Base-by-base conservation (phyloP, 2,329 filamentous ascomycete species). In the Cladophialophora bantiana region DNA sequence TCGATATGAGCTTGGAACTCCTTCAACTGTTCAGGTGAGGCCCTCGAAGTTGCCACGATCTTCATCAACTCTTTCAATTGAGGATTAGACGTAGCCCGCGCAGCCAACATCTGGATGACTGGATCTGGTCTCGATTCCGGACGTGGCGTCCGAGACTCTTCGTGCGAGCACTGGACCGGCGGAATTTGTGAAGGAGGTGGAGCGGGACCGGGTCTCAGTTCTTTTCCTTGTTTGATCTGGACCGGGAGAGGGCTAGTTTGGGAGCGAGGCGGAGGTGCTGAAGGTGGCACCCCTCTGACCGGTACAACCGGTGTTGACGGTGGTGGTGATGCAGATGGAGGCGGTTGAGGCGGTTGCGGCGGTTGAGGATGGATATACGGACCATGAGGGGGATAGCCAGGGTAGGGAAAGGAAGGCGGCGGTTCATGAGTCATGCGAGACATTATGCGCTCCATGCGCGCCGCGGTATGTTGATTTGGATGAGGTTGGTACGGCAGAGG, bases 41-140 rank as follows among this genome's bases (percentile, higher is more conserved):
- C 82, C 69, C 82, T 78, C 64, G 81, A 83, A 5, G 81, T 81
- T 3, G 82, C 82, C 32, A 84, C 82, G 15, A 84, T 77, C 66
- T 81, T 78, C 82, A 84, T 84, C 70, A 84, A 71, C 4, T 81
- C 80, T 69, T 84, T 84, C 40, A 84, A 72, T 56, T 82, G 79
- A 4, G 79, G 80, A 67, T 84, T 81, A 9, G 81, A 78, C 4
- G 82, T 82, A 31, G 82, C 82, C 68, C 81, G 77, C 7, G 81
- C 83, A n/a, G 82, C 82, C 56, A 84, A 75, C 81, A 83, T 83
- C 65, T 83, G 82, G 68, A 84, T 84, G 40, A 84, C 82, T 7
- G 82, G 82, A 66, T 84, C 82, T 9, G 80, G 56, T 52, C 32
- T 65, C 35, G 54, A 62, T 7, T 42, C 26, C 34, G 53, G 57